These are phyloP conservation scores for Tetradesmus lagerheimii DNA, from an alignment of 139 green algal genomes.

Conservation along the genomic window DNA sequence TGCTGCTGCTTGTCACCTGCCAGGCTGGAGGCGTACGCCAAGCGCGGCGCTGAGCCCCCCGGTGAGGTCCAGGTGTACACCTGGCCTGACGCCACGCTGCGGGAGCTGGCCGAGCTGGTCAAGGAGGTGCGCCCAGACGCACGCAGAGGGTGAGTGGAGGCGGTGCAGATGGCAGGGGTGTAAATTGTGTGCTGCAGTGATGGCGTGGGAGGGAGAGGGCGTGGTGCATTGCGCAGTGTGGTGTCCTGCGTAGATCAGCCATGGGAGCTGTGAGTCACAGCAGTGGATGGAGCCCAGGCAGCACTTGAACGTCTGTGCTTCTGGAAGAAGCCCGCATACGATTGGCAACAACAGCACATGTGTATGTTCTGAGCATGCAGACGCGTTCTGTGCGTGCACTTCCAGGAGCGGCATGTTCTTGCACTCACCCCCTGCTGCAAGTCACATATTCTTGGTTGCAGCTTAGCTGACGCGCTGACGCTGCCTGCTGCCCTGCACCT, in stretches of 20 bases:
- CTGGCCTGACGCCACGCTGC: conserved; percentile 92
- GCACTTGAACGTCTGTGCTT: too few species aligned
- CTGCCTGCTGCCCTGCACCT: background rate
- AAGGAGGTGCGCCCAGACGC: conserved; percentile 76
- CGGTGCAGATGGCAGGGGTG: background rate
- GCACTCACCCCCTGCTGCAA: background rate
- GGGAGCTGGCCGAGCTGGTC: conserved; percentile 93
- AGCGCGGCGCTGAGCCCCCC: conserved; percentile 44
- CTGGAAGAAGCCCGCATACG: too few species aligned
- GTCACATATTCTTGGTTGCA: background rate
- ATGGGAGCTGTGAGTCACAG: too few species aligned
- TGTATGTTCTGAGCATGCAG: too few species aligned
- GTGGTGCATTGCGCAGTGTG: too few species aligned
- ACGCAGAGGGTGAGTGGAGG: conserved; percentile 18
- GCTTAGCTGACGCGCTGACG: background rate
- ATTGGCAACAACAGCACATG: too few species aligned
- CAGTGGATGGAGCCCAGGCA: too few species aligned
- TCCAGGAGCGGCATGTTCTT: too few species aligned
- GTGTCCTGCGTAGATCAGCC: too few species aligned
- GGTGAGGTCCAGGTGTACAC: conserved; percentile 84
- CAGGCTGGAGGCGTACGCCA: conserved; percentile 37
- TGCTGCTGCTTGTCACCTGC: background rate
- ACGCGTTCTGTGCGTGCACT: too few species aligned
- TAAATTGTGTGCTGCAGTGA: too few species aligned
- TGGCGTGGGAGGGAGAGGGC: too few species aligned